Evolutionary conservation across 108 stramenopile genomes (phyloP).

Genomic region (Nannochloropsis granulata): DNA sequence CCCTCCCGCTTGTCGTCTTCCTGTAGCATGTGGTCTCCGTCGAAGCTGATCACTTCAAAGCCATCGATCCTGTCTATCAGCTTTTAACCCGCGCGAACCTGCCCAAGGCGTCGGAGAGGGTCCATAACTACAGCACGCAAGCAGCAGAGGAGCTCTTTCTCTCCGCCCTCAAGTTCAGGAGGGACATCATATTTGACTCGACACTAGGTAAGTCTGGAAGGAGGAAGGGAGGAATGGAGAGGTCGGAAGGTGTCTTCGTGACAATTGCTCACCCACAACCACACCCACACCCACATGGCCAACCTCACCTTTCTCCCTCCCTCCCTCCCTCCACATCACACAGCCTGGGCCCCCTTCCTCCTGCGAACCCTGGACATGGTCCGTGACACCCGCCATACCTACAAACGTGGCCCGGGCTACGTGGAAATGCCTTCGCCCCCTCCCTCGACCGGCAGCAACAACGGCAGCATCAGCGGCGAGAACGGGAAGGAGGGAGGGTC

Average conservation of each 20-base stretch:
- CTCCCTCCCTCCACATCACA: not conserved
- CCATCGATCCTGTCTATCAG: not conserved
- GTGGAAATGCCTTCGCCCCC: not conserved
- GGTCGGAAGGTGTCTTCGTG: not conserved
- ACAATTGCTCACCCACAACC: no score
- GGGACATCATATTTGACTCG: not conserved
- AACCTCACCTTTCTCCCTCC: not conserved
- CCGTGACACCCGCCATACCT: not conserved
- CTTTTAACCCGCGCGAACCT: not conserved
- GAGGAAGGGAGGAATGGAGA: not conserved
- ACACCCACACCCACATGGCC: not conserved
- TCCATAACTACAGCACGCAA: not conserved
- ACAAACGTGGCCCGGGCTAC: not conserved
- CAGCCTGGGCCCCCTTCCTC: not conserved
- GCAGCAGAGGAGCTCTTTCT: not conserved
- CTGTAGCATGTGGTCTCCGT: not conserved
- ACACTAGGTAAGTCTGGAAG: not conserved
- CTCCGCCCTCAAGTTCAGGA: not conserved
- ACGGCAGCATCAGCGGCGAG: not conserved
- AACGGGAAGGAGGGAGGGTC: not conserved
- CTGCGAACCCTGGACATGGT: not conserved
- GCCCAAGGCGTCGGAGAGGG: not conserved
- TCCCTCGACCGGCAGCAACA: not conserved
- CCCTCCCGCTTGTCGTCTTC: no score
- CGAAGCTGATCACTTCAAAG: not conserved